Evolutionary conservation across 768 basidiomycete genomes (phyloP).

Genomic region (Lactarius trivialis): DNA sequence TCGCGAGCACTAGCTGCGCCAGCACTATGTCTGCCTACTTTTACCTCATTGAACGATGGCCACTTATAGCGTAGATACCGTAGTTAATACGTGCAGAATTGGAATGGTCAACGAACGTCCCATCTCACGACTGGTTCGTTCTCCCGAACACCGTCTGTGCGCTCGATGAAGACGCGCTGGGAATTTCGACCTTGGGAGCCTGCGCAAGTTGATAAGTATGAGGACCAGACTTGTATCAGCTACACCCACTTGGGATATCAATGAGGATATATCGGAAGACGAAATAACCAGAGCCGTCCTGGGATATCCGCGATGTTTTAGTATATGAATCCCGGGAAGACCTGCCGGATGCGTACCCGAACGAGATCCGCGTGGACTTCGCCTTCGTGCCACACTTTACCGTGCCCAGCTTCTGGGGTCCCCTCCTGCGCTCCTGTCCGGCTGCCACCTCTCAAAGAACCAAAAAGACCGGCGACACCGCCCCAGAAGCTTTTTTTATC

Average conservation of each 20-base stretch:
- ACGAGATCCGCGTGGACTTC: slow-evolving; percentile 78
- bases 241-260: slow-evolving; percentile 67
- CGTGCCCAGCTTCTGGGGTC: slow-evolving; percentile 30
- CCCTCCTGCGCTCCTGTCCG: slow-evolving; percentile 30
- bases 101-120: slow-evolving; percentile 30
- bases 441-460: slow-evolving; percentile 46
- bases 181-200: slow-evolving; percentile 58
- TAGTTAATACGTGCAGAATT: slow-evolving; percentile 25
- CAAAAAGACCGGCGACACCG: slow-evolving; percentile 62
- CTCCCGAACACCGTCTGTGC: slow-evolving; percentile 57
- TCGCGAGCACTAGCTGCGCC: not conserved
- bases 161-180: slow-evolving; percentile 64
- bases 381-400: slow-evolving; percentile 57
- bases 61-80: slow-evolving; percentile 10
- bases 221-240: slow-evolving; percentile 26
- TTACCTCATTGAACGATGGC: not conserved
- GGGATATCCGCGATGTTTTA: slow-evolving; percentile 4
- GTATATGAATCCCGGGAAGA: not conserved
- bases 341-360: slow-evolving; percentile 43
- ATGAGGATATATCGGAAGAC: slow-evolving; percentile 71
- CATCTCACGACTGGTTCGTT: slow-evolving; percentile 67
- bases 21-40: not conserved
- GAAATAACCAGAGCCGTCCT: slow-evolving; percentile 76
- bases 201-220: slow-evolving; percentile 29
- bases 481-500: slow-evolving; percentile 38